Evolutionary conservation across 2,329 filamentous ascomycete species (phyloP).

Genomic region (Coleophoma eucalyptorum): DNA sequence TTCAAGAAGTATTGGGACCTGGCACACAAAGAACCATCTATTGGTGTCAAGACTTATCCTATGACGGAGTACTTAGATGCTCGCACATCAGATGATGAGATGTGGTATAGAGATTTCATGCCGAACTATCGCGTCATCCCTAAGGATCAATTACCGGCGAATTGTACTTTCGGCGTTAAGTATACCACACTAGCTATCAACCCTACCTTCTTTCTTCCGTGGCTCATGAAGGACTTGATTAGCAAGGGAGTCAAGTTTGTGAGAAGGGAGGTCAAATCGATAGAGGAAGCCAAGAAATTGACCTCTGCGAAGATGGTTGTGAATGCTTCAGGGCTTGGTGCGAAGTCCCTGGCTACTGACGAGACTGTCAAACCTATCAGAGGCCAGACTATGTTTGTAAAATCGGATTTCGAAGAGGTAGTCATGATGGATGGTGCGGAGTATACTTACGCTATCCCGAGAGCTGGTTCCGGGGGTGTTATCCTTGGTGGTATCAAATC

Average conservation of each 20-base stretch:
- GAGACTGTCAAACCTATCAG: neutral
- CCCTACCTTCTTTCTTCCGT: neutral
- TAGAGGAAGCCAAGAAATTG: neutral
- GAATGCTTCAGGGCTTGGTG: constrained; percentile 2
- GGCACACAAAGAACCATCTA: neutral
- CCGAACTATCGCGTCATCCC: neutral
- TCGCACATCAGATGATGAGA: neutral
- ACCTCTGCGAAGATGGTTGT: neutral
- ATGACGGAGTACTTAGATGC: constrained; percentile 2
- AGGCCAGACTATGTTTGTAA: constrained; percentile 5
- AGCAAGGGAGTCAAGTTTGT: constrained; percentile 2
- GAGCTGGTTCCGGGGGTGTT: constrained; percentile 1
- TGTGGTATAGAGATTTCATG: neutral
- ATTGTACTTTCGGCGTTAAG: neutral
- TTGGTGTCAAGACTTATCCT: neutral
- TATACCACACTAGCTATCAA: constrained; percentile 3
- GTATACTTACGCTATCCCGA: constrained; percentile 3
- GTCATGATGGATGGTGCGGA: constrained; percentile 2
- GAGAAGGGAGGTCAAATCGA: neutral
- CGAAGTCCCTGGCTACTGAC: neutral
- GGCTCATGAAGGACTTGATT: neutral
- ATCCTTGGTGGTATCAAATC: constrained; percentile 2
- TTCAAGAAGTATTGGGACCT: constrained; percentile 3
- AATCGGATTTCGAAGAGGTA: neutral
- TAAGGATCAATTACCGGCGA: neutral